Conservation (phyloP, 192 early-diverging fungal genomes). For the Linnemannia schmuckeri region DNA sequence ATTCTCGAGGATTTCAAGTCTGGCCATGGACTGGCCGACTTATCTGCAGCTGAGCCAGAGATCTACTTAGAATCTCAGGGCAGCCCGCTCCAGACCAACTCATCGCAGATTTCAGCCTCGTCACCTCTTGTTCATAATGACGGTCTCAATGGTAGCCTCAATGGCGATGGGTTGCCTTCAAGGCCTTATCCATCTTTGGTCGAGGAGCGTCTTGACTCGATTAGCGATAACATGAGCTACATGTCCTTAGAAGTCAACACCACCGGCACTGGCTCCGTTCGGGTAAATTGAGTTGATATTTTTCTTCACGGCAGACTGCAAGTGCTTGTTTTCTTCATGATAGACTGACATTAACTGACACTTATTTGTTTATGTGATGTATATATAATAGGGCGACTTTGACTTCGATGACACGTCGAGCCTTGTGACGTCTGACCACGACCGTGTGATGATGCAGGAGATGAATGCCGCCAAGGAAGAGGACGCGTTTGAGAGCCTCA, state of each 20-base stretch:
- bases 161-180: conserved; percentile 12
- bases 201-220: conserved; percentile 52
- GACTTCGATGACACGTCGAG: conserved; percentile 68
- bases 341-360: neutral
- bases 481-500: conserved; percentile 43
- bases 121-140: conserved; percentile 23
- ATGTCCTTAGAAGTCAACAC: conserved; percentile 85
- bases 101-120: conserved; percentile 5
- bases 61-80: conserved; percentile 3
- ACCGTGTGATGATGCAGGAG: conserved; percentile 40
- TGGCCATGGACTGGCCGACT: conserved; percentile 25
- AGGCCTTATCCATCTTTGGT: conserved; percentile 40
- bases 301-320: neutral
- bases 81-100: conserved; percentile 2
- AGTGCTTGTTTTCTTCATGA: neutral
- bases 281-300: conserved; percentile 50
- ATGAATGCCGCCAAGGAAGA: conserved; percentile 51
- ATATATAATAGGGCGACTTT: conserved; percentile 61
- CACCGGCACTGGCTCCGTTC: conserved; percentile 80
- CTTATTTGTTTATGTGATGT: neutral
- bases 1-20: conserved; percentile 61
- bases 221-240: conserved; percentile 74
- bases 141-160: conserved; percentile 9
- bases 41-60: conserved; percentile 5
- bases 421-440: conserved; percentile 56